A percentile compares a stretch with the other conserved stretches of the same genome.
Evolutionary conservation across 768 basidiomycete genomes (phyloP).

Genomic region (Termitomyces sp.): DNA sequence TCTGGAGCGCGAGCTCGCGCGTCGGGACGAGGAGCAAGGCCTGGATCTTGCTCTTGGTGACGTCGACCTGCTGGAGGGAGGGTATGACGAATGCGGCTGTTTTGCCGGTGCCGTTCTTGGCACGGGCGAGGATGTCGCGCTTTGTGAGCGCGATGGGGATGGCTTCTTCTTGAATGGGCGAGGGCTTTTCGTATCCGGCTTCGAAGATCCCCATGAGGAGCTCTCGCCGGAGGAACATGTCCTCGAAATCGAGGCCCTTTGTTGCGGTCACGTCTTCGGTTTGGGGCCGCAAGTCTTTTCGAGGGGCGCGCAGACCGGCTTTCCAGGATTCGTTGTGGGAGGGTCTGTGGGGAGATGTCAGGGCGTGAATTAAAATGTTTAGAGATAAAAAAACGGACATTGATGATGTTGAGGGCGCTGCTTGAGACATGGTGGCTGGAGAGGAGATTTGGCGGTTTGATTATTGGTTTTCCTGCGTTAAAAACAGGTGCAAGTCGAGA

Average conservation of each 20-base stretch:
- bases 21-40: slow-evolving; percentile 96
- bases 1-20: slow-evolving; percentile 97
- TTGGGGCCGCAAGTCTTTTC: slow-evolving; percentile 91
- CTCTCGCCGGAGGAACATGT: slow-evolving; percentile 88
- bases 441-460: not conserved
- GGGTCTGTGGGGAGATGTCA: slow-evolving; percentile 20
- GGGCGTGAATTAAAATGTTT: not conserved
- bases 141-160: slow-evolving; percentile 93
- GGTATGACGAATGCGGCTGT: slow-evolving; percentile 99
- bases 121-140: slow-evolving; percentile 92
- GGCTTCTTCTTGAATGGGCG: slow-evolving; percentile 98
- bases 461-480: slow-evolving; percentile 4
- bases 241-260: slow-evolving; percentile 94
- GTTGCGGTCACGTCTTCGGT: slow-evolving; percentile 96
- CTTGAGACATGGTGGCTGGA: slow-evolving; percentile 24
- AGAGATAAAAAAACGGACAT: slow-evolving; percentile 19
- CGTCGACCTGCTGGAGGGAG: slow-evolving; percentile 88
- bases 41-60: slow-evolving; percentile 84
- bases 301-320: slow-evolving; percentile 73
- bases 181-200: slow-evolving; percentile 95
- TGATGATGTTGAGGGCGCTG: slow-evolving; percentile 28
- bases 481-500: not conserved
- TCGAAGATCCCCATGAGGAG: slow-evolving; percentile 99
- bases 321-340: slow-evolving; percentile 60
- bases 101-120: slow-evolving; percentile 97